These are phyloP conservation scores for Kwoniella newhampshirensis DNA, from an alignment of 768 basidiomycete species.

Conservation along the genomic window DNA sequence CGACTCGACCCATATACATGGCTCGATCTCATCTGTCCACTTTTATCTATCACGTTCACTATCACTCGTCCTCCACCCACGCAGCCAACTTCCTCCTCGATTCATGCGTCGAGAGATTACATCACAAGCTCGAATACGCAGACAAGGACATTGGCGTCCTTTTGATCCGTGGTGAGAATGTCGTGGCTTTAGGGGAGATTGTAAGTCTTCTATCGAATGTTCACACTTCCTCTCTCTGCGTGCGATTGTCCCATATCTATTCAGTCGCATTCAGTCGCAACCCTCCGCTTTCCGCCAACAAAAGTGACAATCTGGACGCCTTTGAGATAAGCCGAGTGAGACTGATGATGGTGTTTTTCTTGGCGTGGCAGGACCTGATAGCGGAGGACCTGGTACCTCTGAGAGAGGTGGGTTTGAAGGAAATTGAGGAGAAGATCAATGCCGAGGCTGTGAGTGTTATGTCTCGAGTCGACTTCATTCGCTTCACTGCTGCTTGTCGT, in stretches of 20 bases:
- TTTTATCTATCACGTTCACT: background rate
- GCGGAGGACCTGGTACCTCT: slow-evolving; percentile 40
- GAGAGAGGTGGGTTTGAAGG: slow-evolving; percentile 20
- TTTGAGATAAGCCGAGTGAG: too few species aligned
- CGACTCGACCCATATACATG: too few species aligned
- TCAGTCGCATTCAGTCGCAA: too few species aligned
- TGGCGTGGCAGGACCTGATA: slow-evolving; percentile 41
- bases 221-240: too few species aligned
- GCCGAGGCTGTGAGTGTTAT: slow-evolving; percentile 36
- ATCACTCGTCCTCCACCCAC: background rate
- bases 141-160: slow-evolving; percentile 66
- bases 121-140: slow-evolving; percentile 81
- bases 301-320: too few species aligned
- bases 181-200: slow-evolving; percentile 93
- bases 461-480: background rate
- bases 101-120: slow-evolving; percentile 91
- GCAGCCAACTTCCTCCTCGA: slow-evolving; percentile 95
- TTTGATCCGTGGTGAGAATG: slow-evolving; percentile 96
- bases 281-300: too few species aligned
- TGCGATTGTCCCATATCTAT: background rate
- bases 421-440: slow-evolving; percentile 37
- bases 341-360: too few species aligned
- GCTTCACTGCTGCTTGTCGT: background rate
- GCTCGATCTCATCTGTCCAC: too few species aligned
- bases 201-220: slow-evolving; percentile 59